These are phyloP conservation scores for Clavulina sp. DNA, from an alignment of 768 basidiomycete genomes.

Conservation along the genomic window DNA sequence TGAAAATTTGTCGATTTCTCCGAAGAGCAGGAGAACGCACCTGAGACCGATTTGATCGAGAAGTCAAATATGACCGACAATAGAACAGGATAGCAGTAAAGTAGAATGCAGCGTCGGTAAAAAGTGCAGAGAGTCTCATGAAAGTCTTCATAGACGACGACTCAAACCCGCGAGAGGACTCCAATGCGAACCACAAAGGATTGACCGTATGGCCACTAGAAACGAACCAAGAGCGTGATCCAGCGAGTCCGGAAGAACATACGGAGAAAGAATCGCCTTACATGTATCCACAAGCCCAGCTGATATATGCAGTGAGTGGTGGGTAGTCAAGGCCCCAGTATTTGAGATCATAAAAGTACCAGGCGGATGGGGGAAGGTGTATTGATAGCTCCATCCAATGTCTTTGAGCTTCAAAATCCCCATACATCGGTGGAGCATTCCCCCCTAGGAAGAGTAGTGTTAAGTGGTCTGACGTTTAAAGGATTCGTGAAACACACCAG, in stretches of 20 bases:
- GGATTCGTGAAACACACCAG: conserved; percentile 36
- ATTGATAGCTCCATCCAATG: conserved; percentile 91
- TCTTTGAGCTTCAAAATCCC: conserved; percentile 85
- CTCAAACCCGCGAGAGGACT: conserved; percentile 56
- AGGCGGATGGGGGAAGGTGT: conserved; percentile 53
- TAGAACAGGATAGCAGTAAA: conserved; percentile 57
- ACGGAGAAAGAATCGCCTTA: no score
- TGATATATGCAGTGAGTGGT: conserved; percentile 77
- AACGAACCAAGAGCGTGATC: neutral
- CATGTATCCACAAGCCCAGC: conserved; percentile 68
- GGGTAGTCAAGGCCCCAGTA: conserved; percentile 97
- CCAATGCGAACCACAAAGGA: conserved; percentile 52
- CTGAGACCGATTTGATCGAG: conserved; percentile 60
- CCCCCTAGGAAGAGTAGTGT: conserved; percentile 28
- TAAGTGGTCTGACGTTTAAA: neutral
- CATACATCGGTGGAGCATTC: conserved; percentile 63
- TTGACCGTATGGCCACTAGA: conserved; percentile 33
- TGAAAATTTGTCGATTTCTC: no score
- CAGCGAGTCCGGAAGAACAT: neutral
- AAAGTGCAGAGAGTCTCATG: conserved; percentile 65
- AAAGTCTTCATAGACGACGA: conserved; percentile 45
- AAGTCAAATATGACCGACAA: conserved; percentile 42
- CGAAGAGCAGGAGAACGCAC: conserved; percentile 27
- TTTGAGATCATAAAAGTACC: conserved; percentile 77
- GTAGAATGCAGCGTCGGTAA: conserved; percentile 53